phyloP scores from a whole-genome alignment of 306 rosid genomes.

The Calophaca sinica region DNA sequence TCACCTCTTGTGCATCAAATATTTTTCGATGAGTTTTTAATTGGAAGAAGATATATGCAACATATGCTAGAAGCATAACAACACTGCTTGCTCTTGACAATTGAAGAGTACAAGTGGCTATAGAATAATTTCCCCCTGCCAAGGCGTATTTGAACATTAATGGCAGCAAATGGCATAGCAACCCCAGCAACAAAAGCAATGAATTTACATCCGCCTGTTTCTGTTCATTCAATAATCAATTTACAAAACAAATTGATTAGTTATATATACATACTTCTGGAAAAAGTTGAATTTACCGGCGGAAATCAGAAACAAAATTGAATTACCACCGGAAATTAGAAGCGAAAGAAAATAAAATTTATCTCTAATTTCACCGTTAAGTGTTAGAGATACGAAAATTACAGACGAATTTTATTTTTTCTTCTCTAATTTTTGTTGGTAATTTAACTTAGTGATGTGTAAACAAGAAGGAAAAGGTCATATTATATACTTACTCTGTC shows the following conservation, averaged over 20 bases:
- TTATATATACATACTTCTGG: neutral
- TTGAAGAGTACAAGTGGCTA: conserved; percentile 61
- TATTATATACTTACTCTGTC: conserved; percentile 58
- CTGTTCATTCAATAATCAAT: conserved; percentile 52
- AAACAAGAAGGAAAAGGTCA: no score
- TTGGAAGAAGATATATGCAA: conserved; percentile 82
- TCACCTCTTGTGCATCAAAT: conserved; percentile 77
- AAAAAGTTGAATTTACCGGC: neutral
- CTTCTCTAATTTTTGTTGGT: no score
- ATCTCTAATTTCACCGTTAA: no score
- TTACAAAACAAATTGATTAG: conserved; percentile 18
- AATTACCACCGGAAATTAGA: neutral
- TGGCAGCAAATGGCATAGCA: conserved; percentile 89
- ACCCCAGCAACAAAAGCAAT: conserved; percentile 70
- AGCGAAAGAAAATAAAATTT: neutral
- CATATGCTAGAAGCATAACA: conserved; percentile 81
- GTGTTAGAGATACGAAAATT: no score
- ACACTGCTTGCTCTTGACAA: conserved; percentile 89
- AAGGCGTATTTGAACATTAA: conserved; percentile 61
- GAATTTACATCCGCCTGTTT: conserved; percentile 91
- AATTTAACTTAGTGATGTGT: no score
- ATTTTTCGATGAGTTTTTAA: conserved; percentile 83
- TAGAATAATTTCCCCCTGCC: conserved; percentile 35
- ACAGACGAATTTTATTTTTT: no score
- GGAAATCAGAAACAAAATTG: neutral